phyloP scores from a whole-genome alignment of 139 green algal species.

The Picochlorum sp. region DNA sequence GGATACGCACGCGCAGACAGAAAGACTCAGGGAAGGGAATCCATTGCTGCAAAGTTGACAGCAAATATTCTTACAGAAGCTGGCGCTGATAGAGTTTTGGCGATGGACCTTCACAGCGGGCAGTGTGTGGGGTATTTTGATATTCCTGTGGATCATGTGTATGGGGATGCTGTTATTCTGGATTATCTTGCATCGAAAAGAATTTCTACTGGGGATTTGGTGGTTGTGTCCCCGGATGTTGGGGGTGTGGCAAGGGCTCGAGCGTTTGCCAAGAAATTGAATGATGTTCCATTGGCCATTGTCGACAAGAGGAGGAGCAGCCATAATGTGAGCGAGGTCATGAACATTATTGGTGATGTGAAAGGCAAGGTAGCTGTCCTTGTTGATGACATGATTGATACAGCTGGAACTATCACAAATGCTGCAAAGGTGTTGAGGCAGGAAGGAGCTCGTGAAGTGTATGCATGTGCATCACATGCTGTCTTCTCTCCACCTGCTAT shows the following conservation, averaged over 20 bases:
- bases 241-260: slow-evolving; percentile 93
- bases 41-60: slow-evolving; percentile 96
- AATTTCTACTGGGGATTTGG: slow-evolving; percentile 82
- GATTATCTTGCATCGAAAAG: slow-evolving; percentile 98
- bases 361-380: slow-evolving; percentile 95
- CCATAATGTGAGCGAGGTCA: slow-evolving; percentile 98
- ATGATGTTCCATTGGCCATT: slow-evolving; percentile 95
- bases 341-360: slow-evolving; percentile 99
- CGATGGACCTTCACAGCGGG: slow-evolving; percentile 92
- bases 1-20: slow-evolving; percentile 91
- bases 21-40: slow-evolving; percentile 88
- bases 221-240: slow-evolving; percentile 97
- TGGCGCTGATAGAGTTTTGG: slow-evolving; percentile 84
- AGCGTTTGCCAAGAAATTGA: slow-evolving; percentile 98
- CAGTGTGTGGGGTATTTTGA: slow-evolving; percentile 98
- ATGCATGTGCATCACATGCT: slow-evolving; percentile 93
- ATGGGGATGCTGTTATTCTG: slow-evolving; percentile 83
- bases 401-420: slow-evolving; percentile 94
- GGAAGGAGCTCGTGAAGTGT: slow-evolving; percentile 79
- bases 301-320: slow-evolving; percentile 92
- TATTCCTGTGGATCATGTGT: slow-evolving; percentile 98
- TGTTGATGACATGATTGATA: slow-evolving; percentile 99
- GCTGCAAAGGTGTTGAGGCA: slow-evolving; percentile 79
- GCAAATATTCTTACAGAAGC: slow-evolving; percentile 98
- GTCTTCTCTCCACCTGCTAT: slow-evolving; percentile 91